A percentile compares a stretch with the other conserved stretches of the same genome.
phyloP scores from a whole-genome alignment of 2,329 filamentous ascomycete genomes.

The Didymellaceae sp. region DNA sequence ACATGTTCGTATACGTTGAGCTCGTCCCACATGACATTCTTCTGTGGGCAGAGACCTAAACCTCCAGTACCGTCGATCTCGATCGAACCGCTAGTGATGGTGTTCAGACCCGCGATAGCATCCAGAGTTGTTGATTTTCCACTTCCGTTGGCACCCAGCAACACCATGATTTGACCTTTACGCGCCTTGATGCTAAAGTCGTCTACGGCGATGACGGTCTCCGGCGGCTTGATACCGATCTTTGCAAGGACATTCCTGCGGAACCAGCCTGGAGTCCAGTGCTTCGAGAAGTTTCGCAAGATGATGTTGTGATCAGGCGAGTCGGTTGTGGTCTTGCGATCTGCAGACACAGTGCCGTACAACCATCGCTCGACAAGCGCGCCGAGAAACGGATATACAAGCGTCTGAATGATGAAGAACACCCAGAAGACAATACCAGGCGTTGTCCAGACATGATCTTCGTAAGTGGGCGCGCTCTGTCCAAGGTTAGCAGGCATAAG shows the following conservation, averaged over 20 bases:
- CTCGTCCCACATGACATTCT: conserved; percentile 92
- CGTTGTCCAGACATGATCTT: conserved; percentile 62
- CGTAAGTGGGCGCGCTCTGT: conserved; percentile 61
- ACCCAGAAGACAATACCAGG: conserved; percentile 80
- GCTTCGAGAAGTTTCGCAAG: conserved; percentile 76
- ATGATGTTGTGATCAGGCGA: conserved; percentile 65
- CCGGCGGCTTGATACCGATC: conserved; percentile 57
- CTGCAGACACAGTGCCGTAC: conserved; percentile 73
- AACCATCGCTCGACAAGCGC: conserved; percentile 74
- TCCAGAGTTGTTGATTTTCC: conserved; percentile 92
- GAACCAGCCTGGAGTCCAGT: conserved; percentile 72
- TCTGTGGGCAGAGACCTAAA: conserved; percentile 87
- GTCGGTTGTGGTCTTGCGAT: conserved; percentile 52
- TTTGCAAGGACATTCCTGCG: conserved; percentile 55
- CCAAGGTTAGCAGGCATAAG: conserved; percentile 66
- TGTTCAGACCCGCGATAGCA: conserved; percentile 82
- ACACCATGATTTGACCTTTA: conserved; percentile 81
- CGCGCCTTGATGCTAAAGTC: conserved; percentile 73
- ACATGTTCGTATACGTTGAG: conserved; percentile 87
- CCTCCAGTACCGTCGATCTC: conserved; percentile 78
- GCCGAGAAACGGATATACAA: conserved; percentile 78
- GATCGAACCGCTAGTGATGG: conserved; percentile 77
- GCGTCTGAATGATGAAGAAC: conserved; percentile 77
- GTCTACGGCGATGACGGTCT: conserved; percentile 80
- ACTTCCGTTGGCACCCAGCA: conserved; percentile 87